Base-by-base conservation (phyloP, 495 filamentous ascomycete species). In the Aspergillus panamensis region DNA sequence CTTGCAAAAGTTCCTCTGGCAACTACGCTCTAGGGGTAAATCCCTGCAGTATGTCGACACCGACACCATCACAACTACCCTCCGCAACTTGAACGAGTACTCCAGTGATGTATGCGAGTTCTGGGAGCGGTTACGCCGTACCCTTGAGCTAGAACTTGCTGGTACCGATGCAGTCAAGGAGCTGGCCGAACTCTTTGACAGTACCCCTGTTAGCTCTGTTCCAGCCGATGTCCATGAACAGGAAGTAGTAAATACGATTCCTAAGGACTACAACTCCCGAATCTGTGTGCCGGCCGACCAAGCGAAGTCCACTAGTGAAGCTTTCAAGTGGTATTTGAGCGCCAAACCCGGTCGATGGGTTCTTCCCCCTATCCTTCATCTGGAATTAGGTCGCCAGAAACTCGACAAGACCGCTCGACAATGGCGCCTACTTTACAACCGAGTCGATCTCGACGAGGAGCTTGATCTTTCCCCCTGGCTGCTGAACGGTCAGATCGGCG, bases 301-400 rank as follows among this genome's bases (percentile, higher is more conserved):
- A 39, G 66, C 60, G 3, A 67, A 69, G 39, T 73, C 70, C 1
- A 73, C 67, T 3, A 57, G 60, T 6, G 69, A 69, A 9, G 72
- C 69, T 13, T 58, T 79, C 35, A 61, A 52, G 6, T 54, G 50
- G 25, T 75, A 75, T 42, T 52, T 77, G 14, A 47, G 59, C 51
- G 65, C 65, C 3, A 72, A 74, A 59, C 58, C 75, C 33, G 70
- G 76, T 0, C 67, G 59, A 8, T 77, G 74, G 75, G 68, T 70
- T 2, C 65, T 78, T 14, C 81, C 78, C 6, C 66, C 77, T 3
- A 59, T 87, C 9, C 71, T 88, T 21, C 75, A 81, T 19, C 61
- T 88, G 17, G 85, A 88, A 59, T 71, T 88, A 33, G 73, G 80
- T 33, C 81, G 85, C 25, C 83, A 85, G 58, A 66, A 71, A 13